Evolutionary conservation across 441 rosid genomes (phyloP).

Genomic region (Metrosideros polymorpha): DNA sequence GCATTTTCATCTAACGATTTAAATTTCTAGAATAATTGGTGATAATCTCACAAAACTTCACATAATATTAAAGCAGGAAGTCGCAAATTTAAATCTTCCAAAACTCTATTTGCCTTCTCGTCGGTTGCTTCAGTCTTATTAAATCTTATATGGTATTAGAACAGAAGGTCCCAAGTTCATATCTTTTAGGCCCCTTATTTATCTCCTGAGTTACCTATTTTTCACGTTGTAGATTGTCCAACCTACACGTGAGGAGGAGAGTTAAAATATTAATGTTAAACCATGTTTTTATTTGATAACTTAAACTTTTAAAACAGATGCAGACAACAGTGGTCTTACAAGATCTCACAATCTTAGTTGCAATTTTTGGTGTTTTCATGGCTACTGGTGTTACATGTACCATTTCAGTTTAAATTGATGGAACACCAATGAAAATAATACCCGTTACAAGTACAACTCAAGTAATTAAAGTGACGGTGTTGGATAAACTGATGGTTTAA

Average conservation of each 20-base stretch:
- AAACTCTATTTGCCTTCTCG: not conserved
- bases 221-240: not conserved
- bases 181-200: not conserved
- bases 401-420: not conserved
- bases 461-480: not conserved
- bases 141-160: not conserved
- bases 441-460: not conserved
- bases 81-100: not conserved
- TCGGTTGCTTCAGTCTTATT: fast-evolving
- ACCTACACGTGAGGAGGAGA: not conserved
- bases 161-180: fast-evolving
- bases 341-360: not conserved
- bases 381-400: not conserved
- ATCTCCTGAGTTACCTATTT: not conserved
- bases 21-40: fast-evolving
- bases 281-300: fast-evolving
- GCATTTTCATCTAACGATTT: not conserved
- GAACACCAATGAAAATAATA: not conserved
- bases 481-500: not conserved
- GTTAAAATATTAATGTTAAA: not conserved
- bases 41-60: fast-evolving
- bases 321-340: not conserved
- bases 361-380: not conserved
- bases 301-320: not conserved
- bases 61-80: fast-evolving